Evolutionary conservation across 2,329 filamentous ascomycete species (phyloP), one percentile per base, ranked within the genome.

Genomic region (Coniochaeta sp.): DNA sequence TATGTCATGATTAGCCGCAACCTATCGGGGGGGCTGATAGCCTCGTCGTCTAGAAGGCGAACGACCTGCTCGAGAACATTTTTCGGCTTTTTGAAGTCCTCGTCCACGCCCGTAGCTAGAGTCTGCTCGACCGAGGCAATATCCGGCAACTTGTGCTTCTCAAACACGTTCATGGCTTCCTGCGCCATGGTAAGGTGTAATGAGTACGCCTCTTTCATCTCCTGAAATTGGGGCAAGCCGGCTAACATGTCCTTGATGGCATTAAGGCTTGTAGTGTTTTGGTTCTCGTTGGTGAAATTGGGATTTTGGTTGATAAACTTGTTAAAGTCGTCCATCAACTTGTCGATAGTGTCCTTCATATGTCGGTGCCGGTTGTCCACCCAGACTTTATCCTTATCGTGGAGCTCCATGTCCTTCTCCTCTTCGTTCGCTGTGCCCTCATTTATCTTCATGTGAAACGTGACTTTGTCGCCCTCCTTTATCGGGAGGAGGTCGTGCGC

Each of bases 321-420:
- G 68, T 92, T 88, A 70, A 99, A 98, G 71, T 98, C 93, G 60
- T 86, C 84, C 81, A 93, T 95, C 62, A 99, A 80, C 73, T 93
- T 96, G 70, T 93, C 90, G 67, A 98, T 93, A 3, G 95, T 95
- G 72, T 98, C 93, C 72, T 96, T 96, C 95, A 99, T 99, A 74
- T 99, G 95, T 58, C 87, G 84, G 75, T 99, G 95, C 59, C 95
- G 84, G 70, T 96, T 96, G 62, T 95, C 90, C 26, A 96, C 88
- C 95, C 95, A 99, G 55, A 99, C 90, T 71, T 88, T 89, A 76
- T 99, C 95, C 68, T 91, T 89, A 65, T 99, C 95, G 34, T 82
- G 82, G 56, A 99, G 89, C 67, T 96, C 92, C 82, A 96, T 89
- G 52, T 97, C 93, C 72, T 96, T 96, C 62, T 90, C 85, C 71